These are phyloP conservation scores for Canavalia ensiformis DNA, from an alignment of 306 rosid genomes.

Conservation along the genomic window DNA sequence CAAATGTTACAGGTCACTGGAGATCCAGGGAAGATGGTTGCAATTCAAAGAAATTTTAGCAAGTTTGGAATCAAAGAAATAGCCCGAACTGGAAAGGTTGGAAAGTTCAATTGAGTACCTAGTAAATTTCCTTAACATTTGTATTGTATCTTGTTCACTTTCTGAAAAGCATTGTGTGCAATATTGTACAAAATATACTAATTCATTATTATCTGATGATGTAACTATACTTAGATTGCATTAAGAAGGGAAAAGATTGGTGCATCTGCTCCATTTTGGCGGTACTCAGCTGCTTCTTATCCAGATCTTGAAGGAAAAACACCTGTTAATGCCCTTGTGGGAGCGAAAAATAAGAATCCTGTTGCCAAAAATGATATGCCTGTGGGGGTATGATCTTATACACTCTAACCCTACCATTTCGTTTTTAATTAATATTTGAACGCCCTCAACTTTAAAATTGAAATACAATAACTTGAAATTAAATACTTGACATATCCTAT, in stretches of 20 bases:
- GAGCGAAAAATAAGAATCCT: slow-evolving; percentile 46
- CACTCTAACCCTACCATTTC: slow-evolving; percentile 30
- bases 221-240: slow-evolving; percentile 67
- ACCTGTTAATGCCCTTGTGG: slow-evolving; percentile 63
- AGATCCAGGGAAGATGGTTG: slow-evolving; percentile 91
- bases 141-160: slow-evolving; percentile 35
- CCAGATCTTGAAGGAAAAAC: slow-evolving; percentile 77
- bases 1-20: slow-evolving; percentile 74
- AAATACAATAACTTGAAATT: slow-evolving; percentile 11
- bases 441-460: slow-evolving; percentile 20
- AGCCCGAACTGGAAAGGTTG: slow-evolving; percentile 94
- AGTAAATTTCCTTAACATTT: slow-evolving; percentile 29
- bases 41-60: slow-evolving; percentile 72
- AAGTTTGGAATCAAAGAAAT: slow-evolving; percentile 88
- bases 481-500: slow-evolving; percentile 31
- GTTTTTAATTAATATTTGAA: slow-evolving; percentile 27
- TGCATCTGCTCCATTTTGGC: slow-evolving; percentile 93
- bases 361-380: slow-evolving; percentile 53
- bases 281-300: slow-evolving; percentile 91
- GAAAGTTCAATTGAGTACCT: slow-evolving; percentile 36
- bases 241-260: slow-evolving; percentile 90
- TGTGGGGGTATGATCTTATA: slow-evolving; percentile 62
- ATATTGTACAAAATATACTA: slow-evolving; percentile 42
- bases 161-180: slow-evolving; percentile 2
- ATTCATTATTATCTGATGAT: slow-evolving; percentile 31